These are phyloP conservation scores for Alternaria angustiovoidea DNA, from an alignment of 2,329 filamentous ascomycete genomes.

Conservation along the genomic window DNA sequence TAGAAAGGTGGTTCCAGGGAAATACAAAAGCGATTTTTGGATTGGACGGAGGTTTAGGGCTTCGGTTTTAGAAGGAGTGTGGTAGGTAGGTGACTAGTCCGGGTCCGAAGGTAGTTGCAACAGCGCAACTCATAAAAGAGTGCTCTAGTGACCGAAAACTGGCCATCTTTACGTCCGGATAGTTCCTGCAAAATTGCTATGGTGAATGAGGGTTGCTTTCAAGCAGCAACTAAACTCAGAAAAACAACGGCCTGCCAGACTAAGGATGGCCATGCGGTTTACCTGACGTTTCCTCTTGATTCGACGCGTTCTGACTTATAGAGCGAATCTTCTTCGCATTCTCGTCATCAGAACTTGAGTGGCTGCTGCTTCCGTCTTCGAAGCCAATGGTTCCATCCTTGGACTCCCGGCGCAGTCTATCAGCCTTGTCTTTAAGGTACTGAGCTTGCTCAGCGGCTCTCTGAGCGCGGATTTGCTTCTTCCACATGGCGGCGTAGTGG, in stretches of 20 bases:
- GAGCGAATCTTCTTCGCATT: slow-evolving; percentile 35
- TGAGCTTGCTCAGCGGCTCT: slow-evolving; percentile 60
- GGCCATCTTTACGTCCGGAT: background rate
- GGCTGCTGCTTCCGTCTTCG: slow-evolving; percentile 52
- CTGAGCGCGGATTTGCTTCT: slow-evolving; percentile 61
- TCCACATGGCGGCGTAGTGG: slow-evolving; percentile 61
- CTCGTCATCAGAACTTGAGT: slow-evolving; percentile 46
- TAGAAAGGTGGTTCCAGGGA: background rate
- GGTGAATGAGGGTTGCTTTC: slow-evolving; percentile 1
- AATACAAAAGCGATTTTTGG: background rate
- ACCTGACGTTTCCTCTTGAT: slow-evolving; percentile 24
- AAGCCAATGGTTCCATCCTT: slow-evolving; percentile 51
- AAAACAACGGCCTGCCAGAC: slow-evolving; percentile 7
- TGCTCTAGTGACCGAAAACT: background rate
- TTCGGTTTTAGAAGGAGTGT: background rate
- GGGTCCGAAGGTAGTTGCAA: background rate
- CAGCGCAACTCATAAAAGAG: background rate
- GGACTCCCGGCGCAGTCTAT: slow-evolving; percentile 57
- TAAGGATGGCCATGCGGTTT: slow-evolving; percentile 43
- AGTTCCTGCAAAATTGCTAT: background rate
- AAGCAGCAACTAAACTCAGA: background rate
- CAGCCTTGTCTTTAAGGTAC: slow-evolving; percentile 59
- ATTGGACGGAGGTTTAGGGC: background rate
- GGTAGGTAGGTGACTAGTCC: background rate
- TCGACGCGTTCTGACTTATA: slow-evolving; percentile 12